Conservation (phyloP, 192 early-diverging fungal genomes). For the Phycomyces blakesleeanus region DNA sequence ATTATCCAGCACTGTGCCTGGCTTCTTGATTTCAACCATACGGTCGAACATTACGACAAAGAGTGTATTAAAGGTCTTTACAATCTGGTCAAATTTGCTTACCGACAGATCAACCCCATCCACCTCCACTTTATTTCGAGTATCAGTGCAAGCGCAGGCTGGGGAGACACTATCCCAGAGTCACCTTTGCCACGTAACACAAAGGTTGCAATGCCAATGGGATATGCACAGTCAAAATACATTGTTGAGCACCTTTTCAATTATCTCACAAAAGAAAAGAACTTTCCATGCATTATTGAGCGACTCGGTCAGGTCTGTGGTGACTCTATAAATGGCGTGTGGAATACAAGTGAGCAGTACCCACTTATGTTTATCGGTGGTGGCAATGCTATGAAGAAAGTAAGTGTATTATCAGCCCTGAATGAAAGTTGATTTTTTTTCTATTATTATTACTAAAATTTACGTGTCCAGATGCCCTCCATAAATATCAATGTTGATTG, state of each 20-base stretch:
- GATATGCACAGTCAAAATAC: slow-evolving; percentile 30
- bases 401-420: background rate
- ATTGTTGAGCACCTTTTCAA: slow-evolving; percentile 24
- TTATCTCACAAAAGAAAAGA: slow-evolving; percentile 14
- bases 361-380: slow-evolving; percentile 24
- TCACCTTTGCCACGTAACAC: slow-evolving; percentile 15
- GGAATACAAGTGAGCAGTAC: slow-evolving; percentile 27
- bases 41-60: slow-evolving; percentile 23
- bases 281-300: slow-evolving; percentile 17
- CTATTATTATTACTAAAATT: background rate
- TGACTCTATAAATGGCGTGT: slow-evolving; percentile 27
- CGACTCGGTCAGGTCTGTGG: slow-evolving; percentile 35
- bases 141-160: slow-evolving; percentile 20
- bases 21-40: slow-evolving; percentile 35
- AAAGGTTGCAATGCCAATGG: slow-evolving; percentile 20
- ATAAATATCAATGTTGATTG: slow-evolving; percentile 18
- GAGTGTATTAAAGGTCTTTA: slow-evolving; percentile 22
- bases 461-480: slow-evolving; percentile 18
- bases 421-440: no score
- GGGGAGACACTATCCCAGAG: slow-evolving; percentile 3
- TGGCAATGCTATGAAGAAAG: slow-evolving; percentile 22
- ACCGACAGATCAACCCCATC: slow-evolving; percentile 13
- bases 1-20: slow-evolving; percentile 35
- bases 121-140: slow-evolving; percentile 29
- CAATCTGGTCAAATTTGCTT: slow-evolving; percentile 21